A percentile compares a stretch with the other conserved stretches of the same genome.
Evolutionary conservation across 139 green algal genomes (phyloP).

Genomic region (Astrephomene gubernaculifera): DNA sequence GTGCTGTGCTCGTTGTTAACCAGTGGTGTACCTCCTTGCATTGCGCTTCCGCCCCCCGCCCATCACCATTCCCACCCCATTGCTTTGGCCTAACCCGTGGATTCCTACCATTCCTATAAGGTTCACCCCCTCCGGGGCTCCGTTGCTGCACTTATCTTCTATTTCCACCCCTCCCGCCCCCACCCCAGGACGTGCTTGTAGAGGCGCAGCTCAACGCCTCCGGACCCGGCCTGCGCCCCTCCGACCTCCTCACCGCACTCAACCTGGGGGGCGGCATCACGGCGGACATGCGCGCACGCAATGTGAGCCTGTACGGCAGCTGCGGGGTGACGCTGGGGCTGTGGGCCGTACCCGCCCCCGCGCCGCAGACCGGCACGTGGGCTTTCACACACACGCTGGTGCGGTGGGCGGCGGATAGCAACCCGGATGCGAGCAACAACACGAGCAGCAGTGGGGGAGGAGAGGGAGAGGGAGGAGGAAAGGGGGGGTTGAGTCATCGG

Average conservation of each 20-base stretch:
- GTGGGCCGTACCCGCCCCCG: no score
- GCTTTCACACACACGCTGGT: neutral
- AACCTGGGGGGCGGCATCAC: slow-evolving; percentile 2
- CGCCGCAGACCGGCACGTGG: neutral
- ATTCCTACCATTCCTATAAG: no score
- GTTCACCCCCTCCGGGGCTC: neutral
- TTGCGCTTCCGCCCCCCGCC: neutral
- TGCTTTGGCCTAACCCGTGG: neutral
- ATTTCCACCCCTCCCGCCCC: neutral
- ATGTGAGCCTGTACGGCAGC: neutral
- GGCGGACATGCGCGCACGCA: neutral
- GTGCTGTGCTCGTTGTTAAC: no score
- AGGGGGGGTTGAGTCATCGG: neutral
- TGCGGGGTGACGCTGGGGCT: neutral
- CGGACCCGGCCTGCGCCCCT: neutral
- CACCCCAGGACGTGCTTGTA: neutral
- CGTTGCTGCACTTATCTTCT: neutral
- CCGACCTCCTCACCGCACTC: neutral
- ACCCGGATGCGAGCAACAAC: no score
- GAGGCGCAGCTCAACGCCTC: neutral
- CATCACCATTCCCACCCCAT: neutral
- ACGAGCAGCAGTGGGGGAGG: no score
- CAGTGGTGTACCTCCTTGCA: neutral
- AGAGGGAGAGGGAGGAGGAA: neutral
- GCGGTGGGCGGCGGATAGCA: no score